Base-by-base conservation (phyloP, 2,329 filamentous ascomycete species). In the Trichoderma citrinoviride region DNA sequence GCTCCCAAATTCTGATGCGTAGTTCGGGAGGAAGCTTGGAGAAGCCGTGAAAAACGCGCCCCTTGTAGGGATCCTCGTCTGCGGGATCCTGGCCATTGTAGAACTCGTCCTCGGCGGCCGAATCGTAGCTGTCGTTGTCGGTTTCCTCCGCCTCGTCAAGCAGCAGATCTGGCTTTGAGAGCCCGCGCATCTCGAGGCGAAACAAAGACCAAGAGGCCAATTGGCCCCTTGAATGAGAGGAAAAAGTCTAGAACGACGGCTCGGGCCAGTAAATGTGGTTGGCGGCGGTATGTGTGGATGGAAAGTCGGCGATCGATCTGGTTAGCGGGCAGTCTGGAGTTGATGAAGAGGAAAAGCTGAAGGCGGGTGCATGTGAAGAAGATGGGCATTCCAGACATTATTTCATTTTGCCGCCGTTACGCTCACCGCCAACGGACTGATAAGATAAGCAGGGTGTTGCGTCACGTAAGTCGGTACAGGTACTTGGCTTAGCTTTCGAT, bases 21-120 rank as follows among this genome's bases (percentile, higher is more conserved):
- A 78, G 67, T 66, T 78, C 77, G 12, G 71, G 70, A 1, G 77
- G 77, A 1, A 78, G 71, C 25, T 67, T 57, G 40, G 66, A 61
- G 61, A 76, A 77, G 53, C 66, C 19, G 56, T 69, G 43, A 68
- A 77, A 74, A 2, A 61, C 50, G 47, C 56, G 56, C 25, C 49
- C 29, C 29, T 64, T 43, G 21, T 60, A 65, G 1, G 44, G 23
- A 4, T 63, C 49, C 10, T 66, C 57, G 27, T 66, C 58, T 37
- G 53, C 53, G 19, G 64, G 37, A 37, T 63, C 58, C 7, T 29
- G 10, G 14, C 63, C 63, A 47, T 65, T 61, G 55, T 53, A 65
- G 41, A 65, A 65, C 25, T 65, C 55, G 29, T 65, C 27, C 49
- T 65, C 63, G 15, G 37, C 63, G 29, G 47, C 56, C 21, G 55